These are phyloP conservation scores for Diacronema lutheri DNA, from an alignment of 78 protist species.

Conservation along the genomic window DNA sequence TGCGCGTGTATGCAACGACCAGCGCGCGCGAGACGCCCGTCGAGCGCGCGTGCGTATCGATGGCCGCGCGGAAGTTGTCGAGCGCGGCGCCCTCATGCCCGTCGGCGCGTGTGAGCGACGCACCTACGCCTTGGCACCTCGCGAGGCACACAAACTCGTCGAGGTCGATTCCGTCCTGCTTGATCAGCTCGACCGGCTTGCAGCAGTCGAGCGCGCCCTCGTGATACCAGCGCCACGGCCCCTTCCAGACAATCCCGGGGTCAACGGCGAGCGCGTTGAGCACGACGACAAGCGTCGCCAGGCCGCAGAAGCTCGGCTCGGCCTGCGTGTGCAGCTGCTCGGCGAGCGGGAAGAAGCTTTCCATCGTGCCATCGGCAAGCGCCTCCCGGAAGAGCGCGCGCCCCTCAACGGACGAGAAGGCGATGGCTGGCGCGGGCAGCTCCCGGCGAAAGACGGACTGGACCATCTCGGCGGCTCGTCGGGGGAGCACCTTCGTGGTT, in stretches of 20 bases:
- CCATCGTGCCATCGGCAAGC: background rate
- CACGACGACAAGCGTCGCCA: conserved; percentile 73
- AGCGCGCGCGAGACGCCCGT: background rate
- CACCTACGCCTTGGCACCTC: conserved; percentile 46
- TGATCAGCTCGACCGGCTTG: background rate
- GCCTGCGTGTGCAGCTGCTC: conserved; percentile 44
- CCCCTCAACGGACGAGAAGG: background rate
- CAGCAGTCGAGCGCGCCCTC: conserved; percentile 81
- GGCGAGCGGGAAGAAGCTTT: conserved; percentile 18
- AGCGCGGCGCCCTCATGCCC: too few species aligned
- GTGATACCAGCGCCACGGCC: conserved; percentile 84
- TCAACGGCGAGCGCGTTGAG: conserved; percentile 78
- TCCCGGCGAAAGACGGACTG: background rate
- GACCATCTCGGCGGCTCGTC: too few species aligned
- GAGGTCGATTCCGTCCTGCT: conserved; percentile 13
- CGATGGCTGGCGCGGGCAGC: background rate
- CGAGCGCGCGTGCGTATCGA: too few species aligned
- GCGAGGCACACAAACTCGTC: conserved; percentile 66
- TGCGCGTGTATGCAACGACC: conserved; percentile 27
- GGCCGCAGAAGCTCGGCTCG: conserved; percentile 70
- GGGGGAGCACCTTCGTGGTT: too few species aligned
- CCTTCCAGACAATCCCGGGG: conserved; percentile 77
- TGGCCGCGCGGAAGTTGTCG: too few species aligned
- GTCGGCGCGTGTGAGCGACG: background rate
- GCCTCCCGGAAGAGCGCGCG: background rate